Evolutionary conservation across 2,329 filamentous ascomycete species (phyloP).

Genomic region (Pseudovirgaria hyperparasitica): DNA sequence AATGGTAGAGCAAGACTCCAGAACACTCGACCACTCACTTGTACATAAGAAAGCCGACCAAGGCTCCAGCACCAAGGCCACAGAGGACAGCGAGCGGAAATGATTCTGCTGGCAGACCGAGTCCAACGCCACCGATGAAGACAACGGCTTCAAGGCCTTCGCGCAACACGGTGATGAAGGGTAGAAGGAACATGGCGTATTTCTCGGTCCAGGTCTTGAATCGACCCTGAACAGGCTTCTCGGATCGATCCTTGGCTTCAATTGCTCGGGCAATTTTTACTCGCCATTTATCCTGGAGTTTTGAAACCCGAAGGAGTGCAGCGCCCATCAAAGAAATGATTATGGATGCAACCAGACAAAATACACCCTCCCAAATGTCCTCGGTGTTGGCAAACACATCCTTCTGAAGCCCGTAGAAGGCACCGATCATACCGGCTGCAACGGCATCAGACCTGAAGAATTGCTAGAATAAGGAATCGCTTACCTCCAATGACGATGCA

Average conservation of each 20-base stretch:
- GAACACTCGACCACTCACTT: slow-evolving; percentile 40
- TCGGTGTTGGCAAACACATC: slow-evolving; percentile 57
- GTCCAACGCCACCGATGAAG: slow-evolving; percentile 73
- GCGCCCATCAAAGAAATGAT: slow-evolving; percentile 76
- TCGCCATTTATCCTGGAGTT: slow-evolving; percentile 80
- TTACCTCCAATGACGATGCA: slow-evolving; percentile 49
- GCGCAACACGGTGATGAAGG: slow-evolving; percentile 76
- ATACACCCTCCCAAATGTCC: slow-evolving; percentile 70
- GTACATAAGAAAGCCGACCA: slow-evolving; percentile 66
- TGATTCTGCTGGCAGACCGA: slow-evolving; percentile 59
- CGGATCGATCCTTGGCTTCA: slow-evolving; percentile 37
- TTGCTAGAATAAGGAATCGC: background rate
- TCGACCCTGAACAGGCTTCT: slow-evolving; percentile 25
- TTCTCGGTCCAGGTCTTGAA: slow-evolving; percentile 58
- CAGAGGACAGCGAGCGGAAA: slow-evolving; percentile 67
- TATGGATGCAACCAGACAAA: slow-evolving; percentile 59
- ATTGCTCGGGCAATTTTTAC: slow-evolving; percentile 64
- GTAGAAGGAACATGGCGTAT: slow-evolving; percentile 76
- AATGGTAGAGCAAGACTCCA: background rate
- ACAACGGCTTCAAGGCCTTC: slow-evolving; percentile 80
- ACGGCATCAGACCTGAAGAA: too few species aligned
- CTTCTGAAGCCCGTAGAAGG: slow-evolving; percentile 57
- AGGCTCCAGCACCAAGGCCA: slow-evolving; percentile 53
- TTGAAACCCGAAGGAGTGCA: slow-evolving; percentile 67
- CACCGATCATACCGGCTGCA: slow-evolving; percentile 51